Evolutionary conservation across 2,329 filamentous ascomycete genomes (phyloP).

Genomic region (Aphanoascus verrucosus): DNA sequence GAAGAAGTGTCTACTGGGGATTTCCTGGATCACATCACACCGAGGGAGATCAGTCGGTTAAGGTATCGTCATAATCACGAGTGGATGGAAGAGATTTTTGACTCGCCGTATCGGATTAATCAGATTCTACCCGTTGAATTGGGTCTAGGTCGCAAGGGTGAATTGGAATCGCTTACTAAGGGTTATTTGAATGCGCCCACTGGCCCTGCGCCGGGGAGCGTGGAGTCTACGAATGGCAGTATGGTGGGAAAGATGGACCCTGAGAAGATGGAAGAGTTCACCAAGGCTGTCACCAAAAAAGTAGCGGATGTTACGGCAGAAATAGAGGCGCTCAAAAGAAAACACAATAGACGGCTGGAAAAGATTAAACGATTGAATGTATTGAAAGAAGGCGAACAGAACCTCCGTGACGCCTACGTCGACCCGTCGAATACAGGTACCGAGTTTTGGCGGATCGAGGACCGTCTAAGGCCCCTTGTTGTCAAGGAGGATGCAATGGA

Average conservation of each 20-base stretch:
- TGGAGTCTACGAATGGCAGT: constrained; percentile 20
- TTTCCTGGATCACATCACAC: constrained; percentile 78
- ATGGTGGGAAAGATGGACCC: constrained; percentile 55
- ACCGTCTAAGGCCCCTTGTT: constrained; percentile 26
- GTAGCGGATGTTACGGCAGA: constrained; percentile 65
- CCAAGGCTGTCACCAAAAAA: constrained; percentile 62
- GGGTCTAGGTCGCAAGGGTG: constrained; percentile 72
- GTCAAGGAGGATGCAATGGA: constrained; percentile 27
- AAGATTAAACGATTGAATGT: constrained; percentile 61
- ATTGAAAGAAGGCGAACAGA: constrained; percentile 63
- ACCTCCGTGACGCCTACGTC: constrained; percentile 57
- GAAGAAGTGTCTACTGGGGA: constrained; percentile 83
- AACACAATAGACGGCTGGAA: constrained; percentile 64
- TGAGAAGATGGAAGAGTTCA: constrained; percentile 74
- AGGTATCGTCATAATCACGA: constrained; percentile 93
- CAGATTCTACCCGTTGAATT: constrained; percentile 83
- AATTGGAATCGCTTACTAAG: constrained; percentile 68
- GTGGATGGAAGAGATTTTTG: constrained; percentile 97
- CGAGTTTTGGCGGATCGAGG: constrained; percentile 56
- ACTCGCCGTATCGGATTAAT: constrained; percentile 73
- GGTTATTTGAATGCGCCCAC: constrained; percentile 64
- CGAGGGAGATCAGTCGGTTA: constrained; percentile 74
- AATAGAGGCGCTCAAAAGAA: constrained; percentile 70
- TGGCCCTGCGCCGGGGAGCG: constrained; percentile 19
- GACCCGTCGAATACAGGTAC: constrained; percentile 43